phyloP scores from a whole-genome alignment of 2,329 filamentous ascomycete genomes.

The Coniochaeta sp. region DNA sequence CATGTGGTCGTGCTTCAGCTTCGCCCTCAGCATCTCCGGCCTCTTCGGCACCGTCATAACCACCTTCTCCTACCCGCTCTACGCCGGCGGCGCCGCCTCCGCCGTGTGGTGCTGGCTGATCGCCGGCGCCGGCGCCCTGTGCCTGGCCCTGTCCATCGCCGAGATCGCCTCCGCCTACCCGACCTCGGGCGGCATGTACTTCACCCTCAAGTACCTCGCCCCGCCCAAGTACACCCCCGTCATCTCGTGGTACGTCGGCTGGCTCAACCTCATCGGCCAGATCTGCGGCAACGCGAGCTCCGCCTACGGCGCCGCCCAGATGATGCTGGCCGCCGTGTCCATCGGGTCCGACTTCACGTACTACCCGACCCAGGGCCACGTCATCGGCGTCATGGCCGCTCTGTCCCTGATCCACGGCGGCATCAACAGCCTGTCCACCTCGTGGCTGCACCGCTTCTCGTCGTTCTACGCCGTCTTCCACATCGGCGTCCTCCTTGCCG shows the following conservation, averaged over 20 bases:
- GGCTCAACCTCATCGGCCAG: slow-evolving; percentile 42
- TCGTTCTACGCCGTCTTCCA: slow-evolving; percentile 49
- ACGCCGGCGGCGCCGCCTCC: slow-evolving; percentile 43
- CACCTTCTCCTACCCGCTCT: slow-evolving; percentile 45
- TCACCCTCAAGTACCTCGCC: slow-evolving; percentile 46
- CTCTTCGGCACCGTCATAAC: slow-evolving; percentile 49
- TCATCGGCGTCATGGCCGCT: slow-evolving; percentile 45
- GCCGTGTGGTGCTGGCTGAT: slow-evolving; percentile 54
- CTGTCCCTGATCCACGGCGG: slow-evolving; percentile 39
- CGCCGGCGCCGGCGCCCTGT: slow-evolving; percentile 48
- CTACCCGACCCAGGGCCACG: slow-evolving; percentile 31
- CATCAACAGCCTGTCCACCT: slow-evolving; percentile 45
- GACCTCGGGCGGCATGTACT: slow-evolving; percentile 43
- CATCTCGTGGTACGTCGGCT: slow-evolving; percentile 40
- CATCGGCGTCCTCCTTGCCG: slow-evolving; percentile 38
- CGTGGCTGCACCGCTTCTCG: slow-evolving; percentile 50
- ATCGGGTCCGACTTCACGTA: slow-evolving; percentile 38
- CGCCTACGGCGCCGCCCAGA: slow-evolving; percentile 45
- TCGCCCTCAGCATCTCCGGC: slow-evolving; percentile 49
- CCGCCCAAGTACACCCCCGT: slow-evolving; percentile 38
- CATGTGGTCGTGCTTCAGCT: slow-evolving; percentile 49
- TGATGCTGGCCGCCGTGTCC: slow-evolving; percentile 43
- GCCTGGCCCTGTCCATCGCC: slow-evolving; percentile 44
- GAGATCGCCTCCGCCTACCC: slow-evolving; percentile 52
- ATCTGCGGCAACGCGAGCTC: slow-evolving; percentile 43